A percentile compares a stretch with the other conserved stretches of the same genome.
Conservation (phyloP, 768 basidiomycete genomes). For the Tricholomella constricta region DNA sequence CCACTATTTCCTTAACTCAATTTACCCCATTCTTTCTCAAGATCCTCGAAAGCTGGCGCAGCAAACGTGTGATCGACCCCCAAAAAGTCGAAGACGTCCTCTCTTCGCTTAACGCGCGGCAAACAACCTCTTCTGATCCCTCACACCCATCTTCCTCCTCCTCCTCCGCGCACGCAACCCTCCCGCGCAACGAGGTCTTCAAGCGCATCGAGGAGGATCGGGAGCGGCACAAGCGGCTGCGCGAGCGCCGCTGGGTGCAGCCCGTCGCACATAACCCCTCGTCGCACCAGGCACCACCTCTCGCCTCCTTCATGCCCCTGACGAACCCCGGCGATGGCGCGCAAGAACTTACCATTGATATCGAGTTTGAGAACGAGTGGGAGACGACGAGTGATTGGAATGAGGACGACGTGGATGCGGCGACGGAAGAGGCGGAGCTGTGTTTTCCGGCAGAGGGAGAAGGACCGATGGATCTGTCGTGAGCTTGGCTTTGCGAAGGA, state of each 20-base stretch:
- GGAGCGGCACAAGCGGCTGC: conserved; percentile 88
- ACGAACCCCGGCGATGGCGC: conserved; percentile 52
- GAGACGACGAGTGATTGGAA: conserved; percentile 91
- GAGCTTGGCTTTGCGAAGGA: too few species aligned
- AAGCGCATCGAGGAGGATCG: conserved; percentile 91
- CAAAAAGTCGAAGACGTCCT: conserved; percentile 76
- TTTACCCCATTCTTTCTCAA: conserved; percentile 25
- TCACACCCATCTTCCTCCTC: conserved; percentile 12
- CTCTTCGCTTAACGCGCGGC: conserved; percentile 51
- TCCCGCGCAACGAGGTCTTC: conserved; percentile 71
- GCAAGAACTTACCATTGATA: conserved; percentile 67
- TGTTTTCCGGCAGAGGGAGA: conserved; percentile 62
- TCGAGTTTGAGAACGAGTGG: conserved; percentile 90
- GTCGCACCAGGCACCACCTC: conserved; percentile 41
- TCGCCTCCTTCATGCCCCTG: conserved; percentile 64
- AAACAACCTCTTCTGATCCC: conserved; percentile 14
- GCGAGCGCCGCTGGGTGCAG: conserved; percentile 92
- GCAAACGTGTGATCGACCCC: conserved; percentile 80
- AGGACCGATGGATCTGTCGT: conserved; percentile 45
- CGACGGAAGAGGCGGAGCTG: conserved; percentile 66
- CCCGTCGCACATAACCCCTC: conserved; percentile 58
- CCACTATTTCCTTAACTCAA: background rate
- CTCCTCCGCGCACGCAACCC: conserved; percentile 18
- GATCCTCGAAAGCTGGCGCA: conserved; percentile 93
- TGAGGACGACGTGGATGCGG: conserved; percentile 82